These are phyloP conservation scores for Tricholoma sp. DNA, from an alignment of 768 basidiomycete species.

Conservation along the genomic window DNA sequence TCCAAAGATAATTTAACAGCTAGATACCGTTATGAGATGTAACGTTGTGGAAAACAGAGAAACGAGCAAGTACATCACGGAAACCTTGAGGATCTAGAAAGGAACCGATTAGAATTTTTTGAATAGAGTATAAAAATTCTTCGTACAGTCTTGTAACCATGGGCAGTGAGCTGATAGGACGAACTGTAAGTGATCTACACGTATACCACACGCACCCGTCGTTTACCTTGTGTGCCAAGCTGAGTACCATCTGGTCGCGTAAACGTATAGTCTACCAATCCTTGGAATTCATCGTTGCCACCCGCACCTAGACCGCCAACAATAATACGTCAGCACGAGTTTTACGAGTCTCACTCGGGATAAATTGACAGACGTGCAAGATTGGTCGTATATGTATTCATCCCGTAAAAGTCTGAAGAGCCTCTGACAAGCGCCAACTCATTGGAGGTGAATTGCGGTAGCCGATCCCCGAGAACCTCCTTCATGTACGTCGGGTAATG, in stretches of 20 bases:
- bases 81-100: slow-evolving; percentile 60
- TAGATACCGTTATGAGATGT: slow-evolving; percentile 14
- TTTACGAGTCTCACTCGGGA: neutral
- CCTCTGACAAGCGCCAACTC: slow-evolving; percentile 54
- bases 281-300: slow-evolving; percentile 60
- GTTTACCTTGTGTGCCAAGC: slow-evolving; percentile 53
- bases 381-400: slow-evolving; percentile 70
- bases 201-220: neutral
- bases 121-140: neutral
- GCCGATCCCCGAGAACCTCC: slow-evolving; percentile 50
- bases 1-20: slow-evolving; percentile 68
- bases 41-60: neutral
- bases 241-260: slow-evolving; percentile 58
- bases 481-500: slow-evolving; percentile 58
- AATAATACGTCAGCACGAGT: neutral
- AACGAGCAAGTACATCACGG: slow-evolving; percentile 40
- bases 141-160: slow-evolving; percentile 63
- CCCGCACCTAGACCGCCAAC: slow-evolving; percentile 42
- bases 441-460: slow-evolving; percentile 51
- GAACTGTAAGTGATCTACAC: neutral
- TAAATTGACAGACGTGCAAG: slow-evolving; percentile 41
- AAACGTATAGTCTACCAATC: slow-evolving; percentile 55
- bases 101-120: slow-evolving; percentile 2
- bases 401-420: slow-evolving; percentile 67
- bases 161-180: slow-evolving; percentile 46